These are phyloP conservation scores for Phytophthora europaea DNA, from an alignment of 352 stramenopile species.

Conservation along the genomic window DNA sequence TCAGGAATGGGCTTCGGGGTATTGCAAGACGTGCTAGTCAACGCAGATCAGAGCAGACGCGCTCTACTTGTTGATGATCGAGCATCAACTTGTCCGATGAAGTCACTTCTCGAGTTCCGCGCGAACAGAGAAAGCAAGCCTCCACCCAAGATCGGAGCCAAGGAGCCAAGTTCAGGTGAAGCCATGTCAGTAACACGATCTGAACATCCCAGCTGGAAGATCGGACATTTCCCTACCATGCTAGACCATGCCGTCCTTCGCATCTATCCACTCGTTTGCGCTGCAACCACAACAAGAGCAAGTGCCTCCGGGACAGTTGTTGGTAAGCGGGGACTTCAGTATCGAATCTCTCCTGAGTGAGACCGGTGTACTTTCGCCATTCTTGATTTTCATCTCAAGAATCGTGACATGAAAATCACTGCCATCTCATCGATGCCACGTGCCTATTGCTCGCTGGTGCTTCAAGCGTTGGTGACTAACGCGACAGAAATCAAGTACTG, in stretches of 20 bases:
- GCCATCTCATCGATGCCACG: neutral
- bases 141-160: constrained; percentile 9
- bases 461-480: constrained; percentile 21
- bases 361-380: neutral
- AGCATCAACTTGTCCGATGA: constrained; percentile 5
- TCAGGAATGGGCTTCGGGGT: constrained; percentile 28
- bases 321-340: constrained; percentile 5
- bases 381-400: neutral
- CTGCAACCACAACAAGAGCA: constrained; percentile 14
- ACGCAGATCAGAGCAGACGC: neutral
- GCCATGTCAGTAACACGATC: constrained; percentile 21
- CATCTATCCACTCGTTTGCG: constrained; percentile 3
- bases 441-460: constrained; percentile 1
- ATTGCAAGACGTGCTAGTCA: constrained; percentile 1
- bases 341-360: constrained; percentile 7
- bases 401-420: neutral
- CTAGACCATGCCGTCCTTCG: constrained; percentile 6
- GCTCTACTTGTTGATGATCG: neutral
- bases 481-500: constrained; percentile 22
- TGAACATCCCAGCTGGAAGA: constrained; percentile 38
- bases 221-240: constrained; percentile 20
- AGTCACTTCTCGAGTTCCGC: constrained; percentile 28
- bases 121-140: constrained; percentile 27
- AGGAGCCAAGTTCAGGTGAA: constrained; percentile 24
- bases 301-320: constrained; percentile 29